phyloP scores from a whole-genome alignment of 805 yeast genomes.

The Starmerella scarabaei region DNA sequence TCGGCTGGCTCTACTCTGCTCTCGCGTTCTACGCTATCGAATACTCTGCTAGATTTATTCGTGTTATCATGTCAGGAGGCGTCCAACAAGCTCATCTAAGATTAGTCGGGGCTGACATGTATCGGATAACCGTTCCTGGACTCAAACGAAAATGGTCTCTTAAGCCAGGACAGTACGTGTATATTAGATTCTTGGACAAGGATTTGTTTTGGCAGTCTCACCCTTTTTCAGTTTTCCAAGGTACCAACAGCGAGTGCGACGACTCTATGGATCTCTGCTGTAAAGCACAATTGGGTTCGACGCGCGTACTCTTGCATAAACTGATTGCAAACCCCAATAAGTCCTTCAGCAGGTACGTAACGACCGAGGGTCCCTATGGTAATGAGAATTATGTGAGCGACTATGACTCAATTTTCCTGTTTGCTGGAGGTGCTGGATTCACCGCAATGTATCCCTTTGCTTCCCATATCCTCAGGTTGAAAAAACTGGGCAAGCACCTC shows the following conservation, averaged over 20 bases:
- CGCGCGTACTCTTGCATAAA: slow-evolving; percentile 30
- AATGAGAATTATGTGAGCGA: slow-evolving; percentile 34
- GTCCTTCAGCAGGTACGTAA: slow-evolving; percentile 27
- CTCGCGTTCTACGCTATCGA: slow-evolving; percentile 60
- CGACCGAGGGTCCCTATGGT: slow-evolving; percentile 56
- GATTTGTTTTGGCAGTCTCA: slow-evolving; percentile 56
- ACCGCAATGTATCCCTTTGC: slow-evolving; percentile 44
- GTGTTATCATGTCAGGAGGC: slow-evolving; percentile 46
- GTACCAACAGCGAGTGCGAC: slow-evolving; percentile 28
- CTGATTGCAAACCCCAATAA: slow-evolving; percentile 25
- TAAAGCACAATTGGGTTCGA: slow-evolving; percentile 43
- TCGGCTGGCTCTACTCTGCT: slow-evolving; percentile 40
- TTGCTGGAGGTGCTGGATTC: slow-evolving; percentile 57
- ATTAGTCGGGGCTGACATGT: slow-evolving; percentile 29
- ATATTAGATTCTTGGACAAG: slow-evolving; percentile 40
- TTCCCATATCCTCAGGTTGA: slow-evolving; percentile 21
- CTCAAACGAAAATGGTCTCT: slow-evolving; percentile 37
- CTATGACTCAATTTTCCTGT: slow-evolving; percentile 36
- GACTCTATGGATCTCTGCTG: slow-evolving; percentile 35
- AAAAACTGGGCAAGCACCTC: slow-evolving; percentile 14
- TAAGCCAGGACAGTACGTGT: slow-evolving; percentile 47
- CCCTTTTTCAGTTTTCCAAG: slow-evolving; percentile 43
- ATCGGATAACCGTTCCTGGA: slow-evolving; percentile 21
- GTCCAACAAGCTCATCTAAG: slow-evolving; percentile 22
- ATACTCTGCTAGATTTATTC: slow-evolving; percentile 41